These are phyloP conservation scores for Pleurostoma richardsiae DNA, from an alignment of 2,329 filamentous ascomycete species.

Conservation along the genomic window DNA sequence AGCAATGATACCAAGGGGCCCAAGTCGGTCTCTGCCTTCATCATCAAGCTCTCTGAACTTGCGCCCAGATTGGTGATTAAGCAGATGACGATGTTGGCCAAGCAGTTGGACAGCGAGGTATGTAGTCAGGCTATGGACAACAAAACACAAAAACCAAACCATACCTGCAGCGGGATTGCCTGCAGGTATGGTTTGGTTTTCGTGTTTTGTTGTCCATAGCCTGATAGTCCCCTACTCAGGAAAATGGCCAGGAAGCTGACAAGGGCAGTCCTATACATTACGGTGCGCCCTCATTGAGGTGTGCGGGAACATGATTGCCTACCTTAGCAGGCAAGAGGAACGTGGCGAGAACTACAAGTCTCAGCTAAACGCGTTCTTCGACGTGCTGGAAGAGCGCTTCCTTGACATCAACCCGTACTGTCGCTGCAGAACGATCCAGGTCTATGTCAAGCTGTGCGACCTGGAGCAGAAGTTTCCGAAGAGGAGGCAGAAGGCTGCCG, in stretches of 20 bases:
- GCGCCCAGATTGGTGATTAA: conserved; percentile 90
- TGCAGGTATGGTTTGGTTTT: no score
- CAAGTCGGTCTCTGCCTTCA: conserved; percentile 92
- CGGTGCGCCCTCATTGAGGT: conserved; percentile 94
- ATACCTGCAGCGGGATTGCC: no score
- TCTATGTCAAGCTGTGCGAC: conserved; percentile 87
- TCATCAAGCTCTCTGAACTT: conserved; percentile 88
- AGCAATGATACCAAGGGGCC: conserved; percentile 92
- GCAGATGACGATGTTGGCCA: conserved; percentile 92
- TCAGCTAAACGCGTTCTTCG: conserved; percentile 94
- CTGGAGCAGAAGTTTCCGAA: conserved; percentile 96
- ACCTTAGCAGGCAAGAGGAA: conserved; percentile 88
- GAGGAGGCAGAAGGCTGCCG: conserved; percentile 78
- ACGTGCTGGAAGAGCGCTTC: conserved; percentile 93
- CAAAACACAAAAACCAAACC: no score
- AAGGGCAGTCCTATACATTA: conserved; percentile 73
- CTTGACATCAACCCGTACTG: conserved; percentile 96
- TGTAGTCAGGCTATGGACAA: not conserved
- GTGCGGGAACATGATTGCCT: conserved; percentile 88
- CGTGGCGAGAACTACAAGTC: conserved; percentile 88
- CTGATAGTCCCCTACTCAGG: no score
- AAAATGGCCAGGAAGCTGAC: conserved; percentile 13
- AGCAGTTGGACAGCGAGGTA: conserved; percentile 91
- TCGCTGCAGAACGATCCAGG: conserved; percentile 84
- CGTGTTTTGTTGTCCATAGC: no score